Conservation (phyloP, 257 asterid genomes). For the Cordia subcordata region DNA sequence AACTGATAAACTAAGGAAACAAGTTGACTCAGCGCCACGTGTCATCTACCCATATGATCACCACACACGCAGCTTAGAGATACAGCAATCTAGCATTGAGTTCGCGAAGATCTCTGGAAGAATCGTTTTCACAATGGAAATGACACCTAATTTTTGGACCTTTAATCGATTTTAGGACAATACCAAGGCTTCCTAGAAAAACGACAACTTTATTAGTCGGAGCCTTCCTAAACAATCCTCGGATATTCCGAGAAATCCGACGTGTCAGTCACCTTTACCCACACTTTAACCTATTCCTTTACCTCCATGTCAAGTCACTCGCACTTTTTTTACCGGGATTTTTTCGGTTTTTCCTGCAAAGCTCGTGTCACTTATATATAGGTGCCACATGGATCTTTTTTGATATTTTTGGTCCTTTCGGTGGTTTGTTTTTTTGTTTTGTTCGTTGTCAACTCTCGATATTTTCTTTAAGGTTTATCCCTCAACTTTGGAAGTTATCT, state of each 20-base stretch:
- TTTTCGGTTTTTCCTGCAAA: slow-evolving; percentile 24
- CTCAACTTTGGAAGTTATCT: neutral
- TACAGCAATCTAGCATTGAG: neutral
- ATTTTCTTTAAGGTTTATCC: neutral
- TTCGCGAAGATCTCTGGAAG: slow-evolving; percentile 9
- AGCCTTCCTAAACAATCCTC: slow-evolving; percentile 24
- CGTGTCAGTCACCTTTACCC: slow-evolving; percentile 55
- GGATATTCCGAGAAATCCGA: slow-evolving; percentile 51
- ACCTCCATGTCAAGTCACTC: slow-evolving; percentile 26
- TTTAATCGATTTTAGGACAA: slow-evolving; percentile 4
- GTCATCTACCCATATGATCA: neutral
- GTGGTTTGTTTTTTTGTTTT: too few species aligned
- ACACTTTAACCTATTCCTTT: slow-evolving; percentile 9
- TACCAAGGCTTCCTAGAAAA: neutral
- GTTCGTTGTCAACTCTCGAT: too few species aligned
- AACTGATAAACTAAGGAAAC: too few species aligned
- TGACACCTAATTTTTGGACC: neutral
- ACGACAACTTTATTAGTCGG: slow-evolving; percentile 25
- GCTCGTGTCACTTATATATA: slow-evolving; percentile 22
- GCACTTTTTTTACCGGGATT: slow-evolving; percentile 23
- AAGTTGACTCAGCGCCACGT: neutral
- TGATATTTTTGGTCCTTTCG: too few species aligned
- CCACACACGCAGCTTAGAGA: too few species aligned
- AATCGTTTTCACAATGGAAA: slow-evolving; percentile 3
- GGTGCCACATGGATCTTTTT: too few species aligned